These are phyloP conservation scores for Flammula alnicola DNA, from an alignment of 1,284 basidiomycete genomes.

Conservation along the genomic window DNA sequence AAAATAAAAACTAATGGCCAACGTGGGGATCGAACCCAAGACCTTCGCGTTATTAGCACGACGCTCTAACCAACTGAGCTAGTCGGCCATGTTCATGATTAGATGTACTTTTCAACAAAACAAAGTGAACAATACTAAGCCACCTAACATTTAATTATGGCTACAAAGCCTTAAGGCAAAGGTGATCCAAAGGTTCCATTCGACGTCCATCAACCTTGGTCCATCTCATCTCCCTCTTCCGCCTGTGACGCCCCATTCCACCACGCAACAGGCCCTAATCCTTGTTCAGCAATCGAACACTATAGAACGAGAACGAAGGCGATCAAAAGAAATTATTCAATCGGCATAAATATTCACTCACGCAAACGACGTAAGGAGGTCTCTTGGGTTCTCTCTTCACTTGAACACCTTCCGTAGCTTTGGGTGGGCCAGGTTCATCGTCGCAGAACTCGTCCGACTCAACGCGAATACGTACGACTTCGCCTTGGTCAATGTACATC, in stretches of 20 bases:
- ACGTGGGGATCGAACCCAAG: conserved; percentile 24
- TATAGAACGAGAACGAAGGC: conserved; percentile 36
- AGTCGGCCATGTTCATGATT: conserved; percentile 15
- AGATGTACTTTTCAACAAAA: no score
- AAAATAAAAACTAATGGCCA: conserved; percentile 11
- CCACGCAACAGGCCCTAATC: conserved; percentile 79
- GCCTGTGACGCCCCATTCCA: conserved; percentile 61
- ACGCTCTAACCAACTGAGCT: conserved; percentile 15
- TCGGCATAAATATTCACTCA: conserved; percentile 48
- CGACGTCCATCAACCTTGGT: conserved; percentile 36
- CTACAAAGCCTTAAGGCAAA: no score
- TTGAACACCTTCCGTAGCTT: conserved; percentile 70
- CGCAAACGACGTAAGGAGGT: conserved; percentile 77
- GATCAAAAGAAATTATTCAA: background rate
- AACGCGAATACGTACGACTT: conserved; percentile 87
- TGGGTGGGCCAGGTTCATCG: conserved; percentile 86
- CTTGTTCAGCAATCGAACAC: conserved; percentile 91
- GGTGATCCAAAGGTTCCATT: no score
- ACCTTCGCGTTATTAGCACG: conserved; percentile 23
- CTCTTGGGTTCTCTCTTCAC: conserved; percentile 54
- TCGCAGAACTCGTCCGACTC: conserved; percentile 91
- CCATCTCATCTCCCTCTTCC: conserved; percentile 45
- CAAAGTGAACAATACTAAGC: background rate
- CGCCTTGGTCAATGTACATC: conserved; percentile 86
- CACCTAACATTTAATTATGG: background rate